Evolutionary conservation across 148 eudicot genomes (phyloP).

Genomic region (Heliosperma pusillum): DNA sequence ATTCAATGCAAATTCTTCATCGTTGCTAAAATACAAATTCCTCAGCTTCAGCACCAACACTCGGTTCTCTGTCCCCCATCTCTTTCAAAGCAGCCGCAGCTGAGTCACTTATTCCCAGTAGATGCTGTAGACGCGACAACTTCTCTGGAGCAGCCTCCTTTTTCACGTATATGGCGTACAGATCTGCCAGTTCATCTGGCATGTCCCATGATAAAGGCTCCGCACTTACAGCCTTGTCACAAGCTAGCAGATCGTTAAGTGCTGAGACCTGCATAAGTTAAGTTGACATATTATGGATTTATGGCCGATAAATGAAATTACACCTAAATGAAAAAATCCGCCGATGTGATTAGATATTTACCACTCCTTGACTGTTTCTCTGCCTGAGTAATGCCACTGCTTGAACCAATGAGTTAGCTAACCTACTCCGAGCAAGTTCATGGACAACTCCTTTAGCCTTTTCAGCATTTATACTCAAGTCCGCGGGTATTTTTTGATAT

Average conservation of each 20-base stretch:
- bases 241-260: slow-evolving; percentile 75
- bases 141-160: slow-evolving; percentile 63
- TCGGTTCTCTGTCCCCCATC: slow-evolving; percentile 32
- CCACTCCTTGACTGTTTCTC: slow-evolving; percentile 77
- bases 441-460: slow-evolving; percentile 61
- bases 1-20: slow-evolving; percentile 59
- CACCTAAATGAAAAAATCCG: background rate
- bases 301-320: background rate
- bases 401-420: slow-evolving; percentile 67
- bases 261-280: slow-evolving; percentile 52
- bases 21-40: slow-evolving; percentile 55
- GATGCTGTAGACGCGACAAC: slow-evolving; percentile 29
- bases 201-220: slow-evolving; percentile 77
- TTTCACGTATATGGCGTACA: slow-evolving; percentile 53
- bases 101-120: slow-evolving; percentile 49
- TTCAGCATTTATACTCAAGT: slow-evolving; percentile 58
- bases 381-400: slow-evolving; percentile 81
- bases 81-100: slow-evolving; percentile 51
- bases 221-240: slow-evolving; percentile 90
- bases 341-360: slow-evolving; percentile 27
- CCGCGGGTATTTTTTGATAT: slow-evolving; percentile 71
- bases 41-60: slow-evolving; percentile 35
- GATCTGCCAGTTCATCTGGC: slow-evolving; percentile 71
- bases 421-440: slow-evolving; percentile 14
- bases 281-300: background rate